Evolutionary conservation across 2,329 filamentous ascomycete genomes (phyloP).

Genomic region (Ophiosphaerella narmari): DNA sequence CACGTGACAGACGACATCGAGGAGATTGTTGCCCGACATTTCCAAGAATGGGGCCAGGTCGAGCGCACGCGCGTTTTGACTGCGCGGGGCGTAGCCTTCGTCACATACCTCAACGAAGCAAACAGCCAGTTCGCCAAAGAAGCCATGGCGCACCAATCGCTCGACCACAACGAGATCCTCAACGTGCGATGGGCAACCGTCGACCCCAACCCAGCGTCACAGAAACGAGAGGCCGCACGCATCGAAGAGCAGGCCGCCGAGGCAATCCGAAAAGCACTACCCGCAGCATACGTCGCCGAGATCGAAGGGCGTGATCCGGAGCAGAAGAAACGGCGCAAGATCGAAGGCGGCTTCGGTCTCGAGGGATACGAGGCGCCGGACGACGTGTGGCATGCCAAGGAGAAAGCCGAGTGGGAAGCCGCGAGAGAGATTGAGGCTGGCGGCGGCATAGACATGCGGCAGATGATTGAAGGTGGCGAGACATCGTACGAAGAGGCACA

Average conservation of each 20-base stretch:
- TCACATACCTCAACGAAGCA: slow-evolving; percentile 88
- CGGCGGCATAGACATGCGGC: slow-evolving; percentile 60
- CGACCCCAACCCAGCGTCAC: slow-evolving; percentile 92
- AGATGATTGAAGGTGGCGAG: slow-evolving; percentile 53
- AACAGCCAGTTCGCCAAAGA: slow-evolving; percentile 62
- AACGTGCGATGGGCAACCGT: slow-evolving; percentile 98
- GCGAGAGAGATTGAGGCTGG: slow-evolving; percentile 63
- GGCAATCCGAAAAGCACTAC: slow-evolving; percentile 84
- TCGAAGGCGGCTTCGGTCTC: slow-evolving; percentile 83
- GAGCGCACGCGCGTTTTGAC: slow-evolving; percentile 89
- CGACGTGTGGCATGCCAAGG: slow-evolving; percentile 87
- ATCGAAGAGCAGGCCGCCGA: slow-evolving; percentile 97
- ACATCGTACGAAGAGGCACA: slow-evolving; percentile 25
- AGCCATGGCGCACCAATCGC: slow-evolving; percentile 90
- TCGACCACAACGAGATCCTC: slow-evolving; percentile 89
- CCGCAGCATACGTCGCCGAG: slow-evolving; percentile 88
- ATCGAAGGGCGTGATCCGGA: slow-evolving; percentile 90
- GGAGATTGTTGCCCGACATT: slow-evolving; percentile 91
- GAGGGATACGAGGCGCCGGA: slow-evolving; percentile 94
- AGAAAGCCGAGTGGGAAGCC: slow-evolving; percentile 68
- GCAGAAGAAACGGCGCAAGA: slow-evolving; percentile 82
- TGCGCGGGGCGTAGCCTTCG: slow-evolving; percentile 86
- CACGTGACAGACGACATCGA: slow-evolving; percentile 97
- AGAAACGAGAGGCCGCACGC: slow-evolving; percentile 83
- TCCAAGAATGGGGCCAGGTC: slow-evolving; percentile 94